Percentiles rank a stretch among this genome's conserved stretches.
These are phyloP conservation scores for Hyphopichia khmerensis DNA, from an alignment of 1,139 yeast species.

Conservation along the genomic window DNA sequence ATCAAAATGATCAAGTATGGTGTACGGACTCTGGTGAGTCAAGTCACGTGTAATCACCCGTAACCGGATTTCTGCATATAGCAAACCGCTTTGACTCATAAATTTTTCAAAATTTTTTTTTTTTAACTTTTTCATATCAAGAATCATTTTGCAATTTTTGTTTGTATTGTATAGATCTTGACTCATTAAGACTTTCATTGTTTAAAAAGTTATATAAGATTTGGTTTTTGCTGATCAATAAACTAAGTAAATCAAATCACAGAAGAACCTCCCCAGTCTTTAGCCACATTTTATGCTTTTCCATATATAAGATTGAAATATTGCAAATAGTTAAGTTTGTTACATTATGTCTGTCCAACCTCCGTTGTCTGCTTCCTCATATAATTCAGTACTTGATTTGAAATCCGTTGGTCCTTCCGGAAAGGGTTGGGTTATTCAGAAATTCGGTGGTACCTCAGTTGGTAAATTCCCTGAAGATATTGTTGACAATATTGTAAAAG, in stretches of 20 bases:
- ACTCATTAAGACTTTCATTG: too few species aligned
- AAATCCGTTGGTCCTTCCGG: constrained; percentile 13
- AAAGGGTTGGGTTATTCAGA: constrained; percentile 84
- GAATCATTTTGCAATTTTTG: too few species aligned
- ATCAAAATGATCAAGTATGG: too few species aligned
- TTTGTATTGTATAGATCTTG: too few species aligned
- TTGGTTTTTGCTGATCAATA: too few species aligned
- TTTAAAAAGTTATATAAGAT: too few species aligned
- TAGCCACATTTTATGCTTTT: neutral
- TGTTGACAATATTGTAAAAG: constrained; percentile 77
- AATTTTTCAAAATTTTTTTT: neutral
- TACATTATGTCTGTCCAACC: constrained; percentile 11
- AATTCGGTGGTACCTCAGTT: constrained; percentile 97
- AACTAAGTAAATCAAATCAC: too few species aligned
- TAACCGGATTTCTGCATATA: neutral
- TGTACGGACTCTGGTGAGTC: neutral
- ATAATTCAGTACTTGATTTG: constrained; percentile 45
- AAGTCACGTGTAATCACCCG: constrained; percentile 2
- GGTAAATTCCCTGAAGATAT: constrained; percentile 89
- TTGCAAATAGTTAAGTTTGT: neutral
- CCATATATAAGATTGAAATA: neutral
- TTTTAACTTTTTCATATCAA: neutral
- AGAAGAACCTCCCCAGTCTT: too few species aligned
- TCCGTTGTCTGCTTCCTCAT: constrained; percentile 22
- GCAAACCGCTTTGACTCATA: neutral